Evolutionary conservation across 2,329 filamentous ascomycete genomes (phyloP).

Genomic region (Dactylellina leptospora): DNA sequence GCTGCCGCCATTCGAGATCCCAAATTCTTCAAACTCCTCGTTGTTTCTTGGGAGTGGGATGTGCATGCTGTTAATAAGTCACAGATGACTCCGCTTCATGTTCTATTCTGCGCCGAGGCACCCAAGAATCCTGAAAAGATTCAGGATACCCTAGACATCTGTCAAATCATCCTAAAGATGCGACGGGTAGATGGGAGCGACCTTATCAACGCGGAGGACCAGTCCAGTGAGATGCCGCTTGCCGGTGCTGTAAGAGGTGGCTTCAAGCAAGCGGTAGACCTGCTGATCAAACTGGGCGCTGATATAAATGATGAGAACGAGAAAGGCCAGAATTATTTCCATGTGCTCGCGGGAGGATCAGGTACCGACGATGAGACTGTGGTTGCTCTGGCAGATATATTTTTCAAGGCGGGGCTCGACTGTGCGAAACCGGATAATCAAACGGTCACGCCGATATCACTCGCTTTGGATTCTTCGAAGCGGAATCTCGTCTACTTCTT

Average conservation of each 20-base stretch:
- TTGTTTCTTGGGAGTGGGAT: conserved; percentile 30
- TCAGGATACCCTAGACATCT: conserved; percentile 18
- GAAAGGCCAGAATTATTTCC: conserved; percentile 11
- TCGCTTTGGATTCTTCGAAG: neutral
- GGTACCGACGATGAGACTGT: neutral
- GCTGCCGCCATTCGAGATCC: conserved; percentile 24
- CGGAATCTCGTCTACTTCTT: conserved; percentile 12
- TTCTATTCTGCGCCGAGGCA: neutral
- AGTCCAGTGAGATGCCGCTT: conserved; percentile 1
- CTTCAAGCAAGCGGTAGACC: conserved; percentile 18
- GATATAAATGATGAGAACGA: conserved; percentile 25
- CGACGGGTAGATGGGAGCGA: conserved; percentile 5
- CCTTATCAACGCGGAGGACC: conserved; percentile 24
- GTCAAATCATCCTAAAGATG: conserved; percentile 34
- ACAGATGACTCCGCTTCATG: conserved; percentile 6
- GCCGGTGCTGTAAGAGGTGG: conserved; percentile 14
- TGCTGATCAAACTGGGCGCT: conserved; percentile 8
- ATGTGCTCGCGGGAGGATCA: neutral
- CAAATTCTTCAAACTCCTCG: conserved; percentile 34
- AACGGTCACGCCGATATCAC: neutral
- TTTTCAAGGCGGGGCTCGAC: conserved; percentile 19
- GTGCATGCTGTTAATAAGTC: neutral
- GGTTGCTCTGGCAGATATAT: conserved; percentile 2
- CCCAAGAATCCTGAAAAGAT: neutral
- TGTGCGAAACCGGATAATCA: neutral